phyloP scores from a whole-genome alignment of 768 basidiomycete genomes.

The Sporobolomyces roseus region DNA sequence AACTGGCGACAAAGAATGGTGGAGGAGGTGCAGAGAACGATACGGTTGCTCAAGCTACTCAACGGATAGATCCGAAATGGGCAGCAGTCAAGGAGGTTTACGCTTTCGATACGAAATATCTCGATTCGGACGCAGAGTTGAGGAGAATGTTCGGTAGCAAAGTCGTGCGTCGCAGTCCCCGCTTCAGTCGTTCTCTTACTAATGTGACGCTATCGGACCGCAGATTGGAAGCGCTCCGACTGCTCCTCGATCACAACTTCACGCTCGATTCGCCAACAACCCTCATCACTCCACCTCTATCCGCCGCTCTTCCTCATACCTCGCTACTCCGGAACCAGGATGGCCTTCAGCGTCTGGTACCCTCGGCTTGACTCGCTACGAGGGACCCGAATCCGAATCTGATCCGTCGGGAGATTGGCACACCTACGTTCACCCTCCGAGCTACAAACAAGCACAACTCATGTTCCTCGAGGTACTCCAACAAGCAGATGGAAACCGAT shows the following conservation, averaged over 20 bases:
- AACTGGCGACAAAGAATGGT: constrained; percentile 53
- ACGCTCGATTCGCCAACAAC: constrained; percentile 44
- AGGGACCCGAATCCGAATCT: constrained; percentile 21
- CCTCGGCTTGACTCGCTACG: constrained; percentile 17
- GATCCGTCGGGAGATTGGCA: constrained; percentile 66
- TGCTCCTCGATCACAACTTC: constrained; percentile 8
- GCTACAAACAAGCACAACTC: constrained; percentile 65
- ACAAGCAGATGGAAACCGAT: constrained; percentile 45
- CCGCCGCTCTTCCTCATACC: constrained; percentile 47
- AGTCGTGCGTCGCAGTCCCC: too few species aligned
- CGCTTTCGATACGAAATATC: constrained; percentile 70
- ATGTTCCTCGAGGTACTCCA: constrained; percentile 45
- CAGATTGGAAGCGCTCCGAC: constrained; percentile 7
- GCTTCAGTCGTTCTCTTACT: too few species aligned
- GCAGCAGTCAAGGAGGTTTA: constrained; percentile 53
- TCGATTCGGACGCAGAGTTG: constrained; percentile 86
- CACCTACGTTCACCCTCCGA: constrained; percentile 79
- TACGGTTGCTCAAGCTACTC: background rate
- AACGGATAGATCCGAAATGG: constrained; percentile 32
- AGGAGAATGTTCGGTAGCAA: constrained; percentile 89
- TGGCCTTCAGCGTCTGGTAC: constrained; percentile 61
- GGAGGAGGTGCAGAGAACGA: constrained; percentile 44
- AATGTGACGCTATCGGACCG: too few species aligned
- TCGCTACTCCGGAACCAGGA: constrained; percentile 68
- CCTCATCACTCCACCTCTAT: constrained; percentile 42